A percentile compares a stretch with the other conserved stretches of the same genome.
These are phyloP conservation scores for Hirsutella rhossiliensis DNA, from an alignment of 2,329 filamentous ascomycete genomes.

Conservation along the genomic window DNA sequence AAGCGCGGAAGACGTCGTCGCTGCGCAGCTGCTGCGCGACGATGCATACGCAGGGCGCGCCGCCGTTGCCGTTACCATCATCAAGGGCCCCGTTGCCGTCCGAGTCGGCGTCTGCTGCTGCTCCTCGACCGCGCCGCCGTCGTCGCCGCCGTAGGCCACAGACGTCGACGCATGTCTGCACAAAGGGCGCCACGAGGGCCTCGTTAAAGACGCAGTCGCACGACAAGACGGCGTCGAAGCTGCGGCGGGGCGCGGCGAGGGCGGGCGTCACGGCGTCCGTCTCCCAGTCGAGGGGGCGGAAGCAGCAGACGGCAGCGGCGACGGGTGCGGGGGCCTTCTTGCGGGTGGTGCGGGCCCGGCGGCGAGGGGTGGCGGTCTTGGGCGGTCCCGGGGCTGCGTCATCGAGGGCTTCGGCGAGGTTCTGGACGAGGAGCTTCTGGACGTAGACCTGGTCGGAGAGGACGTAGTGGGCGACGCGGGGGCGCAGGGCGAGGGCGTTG, in stretches of 20 bases:
- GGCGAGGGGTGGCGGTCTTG: constrained; percentile 2
- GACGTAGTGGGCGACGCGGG: constrained; percentile 51
- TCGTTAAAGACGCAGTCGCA: constrained; percentile 97
- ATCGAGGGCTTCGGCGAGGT: constrained; percentile 51
- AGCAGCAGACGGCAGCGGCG: constrained; percentile 21
- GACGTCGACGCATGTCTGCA: constrained; percentile 66
- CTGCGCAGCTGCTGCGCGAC: constrained; percentile 84
- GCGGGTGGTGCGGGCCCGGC: not conserved
- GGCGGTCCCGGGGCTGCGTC: constrained; percentile 3
- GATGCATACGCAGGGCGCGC: constrained; percentile 55
- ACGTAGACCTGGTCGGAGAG: constrained; percentile 88
- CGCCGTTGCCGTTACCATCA: constrained; percentile 6
- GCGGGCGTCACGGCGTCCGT: constrained; percentile 36
- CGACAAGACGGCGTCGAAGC: constrained; percentile 65
- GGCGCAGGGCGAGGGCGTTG: constrained; percentile 56
- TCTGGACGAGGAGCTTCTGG: constrained; percentile 61
- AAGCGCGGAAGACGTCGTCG: constrained; percentile 72
- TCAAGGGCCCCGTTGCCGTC: not conserved
- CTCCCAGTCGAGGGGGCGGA: constrained; percentile 75
- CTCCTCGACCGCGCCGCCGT: too few relatives aligned
- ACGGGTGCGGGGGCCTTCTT: not conserved
- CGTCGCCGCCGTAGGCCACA: constrained; percentile 50
- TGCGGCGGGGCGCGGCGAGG: constrained; percentile 23
- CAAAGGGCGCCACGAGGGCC: constrained; percentile 66
- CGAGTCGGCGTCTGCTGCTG: not conserved